These are phyloP conservation scores for Bipolaris gigantea DNA, from an alignment of 2,329 filamentous ascomycete species.

Conservation along the genomic window DNA sequence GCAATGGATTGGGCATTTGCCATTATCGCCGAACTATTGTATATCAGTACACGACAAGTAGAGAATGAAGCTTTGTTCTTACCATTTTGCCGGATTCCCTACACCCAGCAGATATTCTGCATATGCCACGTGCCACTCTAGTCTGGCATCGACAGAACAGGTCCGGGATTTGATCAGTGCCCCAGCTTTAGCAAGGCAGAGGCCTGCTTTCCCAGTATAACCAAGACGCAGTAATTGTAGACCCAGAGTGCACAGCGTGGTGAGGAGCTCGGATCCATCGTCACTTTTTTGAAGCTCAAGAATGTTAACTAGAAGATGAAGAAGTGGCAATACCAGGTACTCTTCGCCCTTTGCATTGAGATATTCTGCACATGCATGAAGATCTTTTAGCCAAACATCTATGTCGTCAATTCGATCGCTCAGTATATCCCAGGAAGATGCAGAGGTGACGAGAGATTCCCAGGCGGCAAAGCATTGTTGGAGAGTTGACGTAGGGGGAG, in stretches of 20 bases:
- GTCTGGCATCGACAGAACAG: slow-evolving; percentile 49
- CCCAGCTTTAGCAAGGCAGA: slow-evolving; percentile 62
- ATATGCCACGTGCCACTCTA: slow-evolving; percentile 69
- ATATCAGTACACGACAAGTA: slow-evolving; percentile 16
- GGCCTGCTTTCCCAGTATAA: slow-evolving; percentile 60
- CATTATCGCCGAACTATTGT: slow-evolving; percentile 33
- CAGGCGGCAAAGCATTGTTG: slow-evolving; percentile 41
- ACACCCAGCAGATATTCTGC: slow-evolving; percentile 74
- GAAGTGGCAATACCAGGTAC: slow-evolving; percentile 52
- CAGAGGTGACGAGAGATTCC: slow-evolving; percentile 42
- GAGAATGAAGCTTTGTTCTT: slow-evolving; percentile 4
- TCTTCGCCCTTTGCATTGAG: slow-evolving; percentile 60
- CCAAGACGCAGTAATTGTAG: slow-evolving; percentile 62
- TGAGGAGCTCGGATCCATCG: slow-evolving; percentile 46
- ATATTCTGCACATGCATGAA: slow-evolving; percentile 59
- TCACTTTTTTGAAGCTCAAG: slow-evolving; percentile 49
- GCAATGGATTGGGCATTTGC: slow-evolving; percentile 35
- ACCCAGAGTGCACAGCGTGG: slow-evolving; percentile 52
- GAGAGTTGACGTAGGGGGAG: slow-evolving; percentile 29
- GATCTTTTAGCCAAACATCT: slow-evolving; percentile 53
- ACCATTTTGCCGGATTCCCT: slow-evolving; percentile 65
- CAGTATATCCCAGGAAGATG: slow-evolving; percentile 45
- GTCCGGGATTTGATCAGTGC: slow-evolving; percentile 48
- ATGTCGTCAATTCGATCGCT: slow-evolving; percentile 54
- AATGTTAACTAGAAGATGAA: slow-evolving; percentile 54